Percentiles rank a stretch among this genome's conserved stretches.
phyloP scores from a whole-genome alignment of 139 green algal genomes.

The Picochlorum costavermella region DNA sequence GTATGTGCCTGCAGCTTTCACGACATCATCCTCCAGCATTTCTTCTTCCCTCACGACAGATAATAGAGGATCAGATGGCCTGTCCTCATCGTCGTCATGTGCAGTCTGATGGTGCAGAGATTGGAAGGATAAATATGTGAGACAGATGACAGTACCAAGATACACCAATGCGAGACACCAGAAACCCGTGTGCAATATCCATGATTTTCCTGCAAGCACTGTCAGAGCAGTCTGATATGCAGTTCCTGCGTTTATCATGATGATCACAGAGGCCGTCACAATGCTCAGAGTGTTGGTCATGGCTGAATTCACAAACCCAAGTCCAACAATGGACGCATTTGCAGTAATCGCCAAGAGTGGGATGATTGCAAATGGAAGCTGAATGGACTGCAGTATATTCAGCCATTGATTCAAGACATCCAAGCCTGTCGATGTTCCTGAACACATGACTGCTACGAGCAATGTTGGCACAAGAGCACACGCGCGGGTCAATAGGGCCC shows the following conservation, averaged over 20 bases:
- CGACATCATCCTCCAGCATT: no score
- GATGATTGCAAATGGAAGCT: conserved; percentile 53
- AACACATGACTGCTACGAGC: conserved; percentile 30
- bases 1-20: no score
- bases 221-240: conserved; percentile 10
- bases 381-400: conserved; percentile 52
- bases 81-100: no score
- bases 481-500: conserved; percentile 36
- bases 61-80: no score
- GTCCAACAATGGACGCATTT: conserved; percentile 12
- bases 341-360: conserved; percentile 26
- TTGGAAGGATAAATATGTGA: background rate
- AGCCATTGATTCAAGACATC: conserved; percentile 52
- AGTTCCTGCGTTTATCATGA: conserved; percentile 15
- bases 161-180: background rate
- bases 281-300: conserved; percentile 13
- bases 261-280: conserved; percentile 13
- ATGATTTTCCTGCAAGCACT: background rate
- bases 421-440: conserved; percentile 25
- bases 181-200: background rate
- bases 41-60: no score
- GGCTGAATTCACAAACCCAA: conserved; percentile 15
- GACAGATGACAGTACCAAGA: background rate
- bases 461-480: conserved; percentile 44
- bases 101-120: no score